Conservation (phyloP, 106 monocot species). For the Dioscorea alata region DNA sequence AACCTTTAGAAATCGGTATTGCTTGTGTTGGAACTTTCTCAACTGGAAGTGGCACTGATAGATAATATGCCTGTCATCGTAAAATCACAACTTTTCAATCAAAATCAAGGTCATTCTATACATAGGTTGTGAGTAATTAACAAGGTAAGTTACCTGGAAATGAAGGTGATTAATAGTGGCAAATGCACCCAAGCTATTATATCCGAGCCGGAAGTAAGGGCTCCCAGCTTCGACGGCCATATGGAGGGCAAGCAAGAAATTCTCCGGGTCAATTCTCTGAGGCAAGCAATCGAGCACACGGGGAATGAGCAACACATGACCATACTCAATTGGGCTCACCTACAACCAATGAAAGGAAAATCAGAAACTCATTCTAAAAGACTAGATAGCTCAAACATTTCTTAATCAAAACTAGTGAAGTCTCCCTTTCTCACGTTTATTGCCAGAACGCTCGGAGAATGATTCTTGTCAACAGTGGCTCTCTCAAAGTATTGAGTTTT, state of each 20-base stretch:
- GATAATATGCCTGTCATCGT: slow-evolving; percentile 58
- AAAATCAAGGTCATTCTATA: too few species aligned
- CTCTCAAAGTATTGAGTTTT: slow-evolving; percentile 28
- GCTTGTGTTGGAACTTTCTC: slow-evolving; percentile 56
- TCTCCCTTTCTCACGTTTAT: slow-evolving; percentile 41
- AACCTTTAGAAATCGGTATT: slow-evolving; percentile 20
- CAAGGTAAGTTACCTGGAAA: slow-evolving; percentile 39
- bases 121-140: not conserved
- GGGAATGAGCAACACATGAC: slow-evolving; percentile 69
- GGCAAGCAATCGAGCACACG: slow-evolving; percentile 58
- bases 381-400: too few species aligned
- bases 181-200: slow-evolving; percentile 82
- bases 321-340: slow-evolving; percentile 74
- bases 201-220: slow-evolving; percentile 71
- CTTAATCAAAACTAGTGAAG: not conserved
- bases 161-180: slow-evolving; percentile 84
- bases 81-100: not conserved
- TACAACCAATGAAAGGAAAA: slow-evolving; percentile 1
- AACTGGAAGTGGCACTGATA: slow-evolving; percentile 59
- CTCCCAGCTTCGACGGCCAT: slow-evolving; percentile 57
- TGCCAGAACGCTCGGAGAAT: slow-evolving; percentile 42
- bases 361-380: too few species aligned
- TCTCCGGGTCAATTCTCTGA: slow-evolving; percentile 60
- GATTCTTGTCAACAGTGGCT: slow-evolving; percentile 16
- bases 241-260: slow-evolving; percentile 54